Base-by-base conservation (phyloP, 768 basidiomycete genomes). In the Serendipita indica region DNA sequence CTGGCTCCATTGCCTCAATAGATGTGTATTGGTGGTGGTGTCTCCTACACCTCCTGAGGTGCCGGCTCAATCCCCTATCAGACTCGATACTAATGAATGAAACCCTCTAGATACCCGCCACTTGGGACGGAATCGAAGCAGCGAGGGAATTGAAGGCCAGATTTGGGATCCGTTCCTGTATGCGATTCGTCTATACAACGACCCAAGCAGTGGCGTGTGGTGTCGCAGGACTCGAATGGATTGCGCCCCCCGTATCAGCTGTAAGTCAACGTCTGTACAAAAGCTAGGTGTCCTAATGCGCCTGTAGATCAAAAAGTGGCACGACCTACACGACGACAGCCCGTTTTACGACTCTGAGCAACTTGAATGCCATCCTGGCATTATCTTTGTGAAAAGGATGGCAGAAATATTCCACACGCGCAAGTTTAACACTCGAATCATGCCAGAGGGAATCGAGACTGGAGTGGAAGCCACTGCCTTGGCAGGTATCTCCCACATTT, bases 341-440 rank as follows among this genome's bases (percentile, higher is more conserved):
- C 49, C 49, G 32, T 54, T 54, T 18, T 54, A 54, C n/a, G 49
- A 54, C 32, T n/a, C 25, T 22, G 49, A 54, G n/a, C n/a, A n/a
- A 16, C 22, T 30, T 18, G 25, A 20, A n/a, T 27, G 49, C n/a
- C 49, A 54, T 18, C 22, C 32, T 27, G 49, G 49, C 22, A 54
- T 54, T 18, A 54, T 28, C n/a, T 54, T 54, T 18, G 49, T 54
- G 4, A 54, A 54, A 33, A 16, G 49, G 32, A 54, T 54, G 49
- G 49, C 30, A 20, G 25, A 54, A 12, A 54, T 54, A n/a, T 54
- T 54, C 49, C n/a, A 4, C 4, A 54, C 5, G n/a, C 49, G 32
- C 20, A 54, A 33, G 16, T 54, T 22, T 30, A 28, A 13, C 25
- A 54, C 49, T 7, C 22, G 7, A n/a, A 54, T 54, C 32, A 54